A percentile compares a stretch with the other conserved stretches of the same genome.
Evolutionary conservation across 306 rosid genomes (phyloP).

Genomic region (Cucurbita ficifolia): DNA sequence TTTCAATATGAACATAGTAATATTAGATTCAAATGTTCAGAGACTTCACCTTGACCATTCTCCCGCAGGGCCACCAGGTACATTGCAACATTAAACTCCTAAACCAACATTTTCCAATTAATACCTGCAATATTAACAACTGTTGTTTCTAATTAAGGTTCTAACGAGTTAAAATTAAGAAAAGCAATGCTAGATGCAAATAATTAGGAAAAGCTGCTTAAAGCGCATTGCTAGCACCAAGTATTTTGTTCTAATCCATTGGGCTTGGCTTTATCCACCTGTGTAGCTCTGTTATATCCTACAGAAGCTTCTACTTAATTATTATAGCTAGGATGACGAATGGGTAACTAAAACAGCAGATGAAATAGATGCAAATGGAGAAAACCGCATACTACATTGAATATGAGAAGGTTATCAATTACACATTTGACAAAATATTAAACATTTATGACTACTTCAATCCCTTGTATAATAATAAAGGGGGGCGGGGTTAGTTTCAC

Average conservation of each 20-base stretch:
- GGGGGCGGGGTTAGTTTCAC: conserved; percentile 56
- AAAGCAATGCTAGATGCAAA: background rate
- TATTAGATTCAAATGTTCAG: background rate
- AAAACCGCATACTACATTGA: conserved; percentile 14
- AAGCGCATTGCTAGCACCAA: background rate
- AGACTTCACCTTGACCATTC: background rate
- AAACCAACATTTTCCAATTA: background rate
- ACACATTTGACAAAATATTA: conserved; percentile 40
- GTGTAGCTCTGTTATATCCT: background rate
- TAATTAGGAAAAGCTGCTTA: background rate
- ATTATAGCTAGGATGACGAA: background rate
- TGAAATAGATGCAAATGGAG: background rate
- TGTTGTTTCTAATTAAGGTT: background rate
- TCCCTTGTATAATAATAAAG: conserved; percentile 40
- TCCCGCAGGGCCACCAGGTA: background rate
- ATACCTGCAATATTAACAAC: background rate
- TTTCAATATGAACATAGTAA: background rate
- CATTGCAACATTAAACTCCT: background rate
- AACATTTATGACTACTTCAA: conserved; percentile 49
- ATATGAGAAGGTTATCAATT: conserved; percentile 18
- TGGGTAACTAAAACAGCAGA: background rate
- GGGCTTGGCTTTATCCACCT: background rate
- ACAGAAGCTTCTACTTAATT: background rate
- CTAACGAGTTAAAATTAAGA: background rate
- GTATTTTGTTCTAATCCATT: background rate